phyloP scores from a whole-genome alignment of 345 rosid species.

The Dipteronia sinensis region DNA sequence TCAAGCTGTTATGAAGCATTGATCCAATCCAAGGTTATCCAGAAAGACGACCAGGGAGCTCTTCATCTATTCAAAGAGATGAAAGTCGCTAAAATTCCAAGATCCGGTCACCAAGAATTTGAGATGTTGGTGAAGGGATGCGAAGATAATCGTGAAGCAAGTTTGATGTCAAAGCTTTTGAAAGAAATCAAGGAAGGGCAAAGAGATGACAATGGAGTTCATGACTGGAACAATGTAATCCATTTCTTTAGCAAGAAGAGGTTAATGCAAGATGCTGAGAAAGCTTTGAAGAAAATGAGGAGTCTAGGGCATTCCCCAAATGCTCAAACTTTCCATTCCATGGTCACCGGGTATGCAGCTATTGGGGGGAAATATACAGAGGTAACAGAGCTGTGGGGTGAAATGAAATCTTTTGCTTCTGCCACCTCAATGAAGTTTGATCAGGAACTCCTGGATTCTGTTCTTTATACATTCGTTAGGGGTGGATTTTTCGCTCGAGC shows the following conservation, averaged over 20 bases:
- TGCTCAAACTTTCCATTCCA: constrained; percentile 93
- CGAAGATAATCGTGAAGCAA: constrained; percentile 59
- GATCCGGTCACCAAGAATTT: constrained; percentile 58
- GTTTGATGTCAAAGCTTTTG: constrained; percentile 85
- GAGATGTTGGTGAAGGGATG: constrained; percentile 72
- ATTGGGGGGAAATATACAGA: constrained; percentile 81
- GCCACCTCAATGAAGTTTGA: constrained; percentile 76
- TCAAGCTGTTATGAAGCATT: constrained; percentile 73
- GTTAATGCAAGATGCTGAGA: constrained; percentile 93
- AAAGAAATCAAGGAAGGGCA: constrained; percentile 81
- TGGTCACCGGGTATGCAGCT: constrained; percentile 93
- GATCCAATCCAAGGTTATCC: constrained; percentile 60
- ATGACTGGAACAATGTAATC: constrained; percentile 91
- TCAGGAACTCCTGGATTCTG: constrained; percentile 89
- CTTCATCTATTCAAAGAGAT: constrained; percentile 74
- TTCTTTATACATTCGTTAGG: constrained; percentile 84
- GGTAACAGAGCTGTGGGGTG: constrained; percentile 96
- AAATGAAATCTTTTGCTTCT: constrained; percentile 79
- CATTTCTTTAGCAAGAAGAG: constrained; percentile 90
- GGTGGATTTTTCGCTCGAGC: constrained; percentile 86
- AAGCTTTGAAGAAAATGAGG: constrained; percentile 83
- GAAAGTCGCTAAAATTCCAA: constrained; percentile 67
- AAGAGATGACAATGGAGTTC: constrained; percentile 66
- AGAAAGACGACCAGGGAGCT: constrained; percentile 74
- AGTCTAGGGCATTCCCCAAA: constrained; percentile 82